Conservation (phyloP, 805 yeast genomes). For the Saccharomycopsis oosterbeekiorum region DNA sequence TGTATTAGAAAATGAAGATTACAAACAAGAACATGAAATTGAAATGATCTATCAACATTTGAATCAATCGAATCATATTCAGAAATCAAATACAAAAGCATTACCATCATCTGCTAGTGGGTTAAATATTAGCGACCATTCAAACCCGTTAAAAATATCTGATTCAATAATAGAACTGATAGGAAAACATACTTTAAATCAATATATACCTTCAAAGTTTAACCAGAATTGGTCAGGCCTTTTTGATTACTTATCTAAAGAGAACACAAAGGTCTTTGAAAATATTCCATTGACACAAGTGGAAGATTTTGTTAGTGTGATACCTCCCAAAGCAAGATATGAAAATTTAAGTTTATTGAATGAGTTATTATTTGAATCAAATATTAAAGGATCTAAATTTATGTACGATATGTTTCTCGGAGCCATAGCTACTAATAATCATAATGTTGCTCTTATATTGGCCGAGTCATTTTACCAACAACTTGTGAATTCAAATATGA, state of each 20-base stretch:
- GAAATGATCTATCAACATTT: constrained; percentile 9
- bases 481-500: constrained; percentile 21
- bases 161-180: constrained; percentile 27
- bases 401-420: constrained; percentile 31
- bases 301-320: constrained; percentile 27
- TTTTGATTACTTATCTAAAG: constrained; percentile 17
- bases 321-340: constrained; percentile 27
- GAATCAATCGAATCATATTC: not conserved
- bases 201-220: constrained; percentile 31
- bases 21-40: constrained; percentile 6
- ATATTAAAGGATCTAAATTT: constrained; percentile 23
- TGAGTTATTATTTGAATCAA: constrained; percentile 26
- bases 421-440: constrained; percentile 25
- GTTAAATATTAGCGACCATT: constrained; percentile 15
- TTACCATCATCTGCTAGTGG: not conserved
- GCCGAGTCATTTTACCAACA: constrained; percentile 28
- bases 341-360: constrained; percentile 25
- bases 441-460: constrained; percentile 18
- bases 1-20: not conserved
- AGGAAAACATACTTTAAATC: constrained; percentile 29
- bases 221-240: constrained; percentile 37
- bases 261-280: constrained; percentile 28
- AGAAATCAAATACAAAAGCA: not conserved
- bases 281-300: constrained; percentile 27
- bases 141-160: constrained; percentile 27